Evolutionary conservation across 306 rosid species (phyloP).

Genomic region (Oemleria cerasiformis): DNA sequence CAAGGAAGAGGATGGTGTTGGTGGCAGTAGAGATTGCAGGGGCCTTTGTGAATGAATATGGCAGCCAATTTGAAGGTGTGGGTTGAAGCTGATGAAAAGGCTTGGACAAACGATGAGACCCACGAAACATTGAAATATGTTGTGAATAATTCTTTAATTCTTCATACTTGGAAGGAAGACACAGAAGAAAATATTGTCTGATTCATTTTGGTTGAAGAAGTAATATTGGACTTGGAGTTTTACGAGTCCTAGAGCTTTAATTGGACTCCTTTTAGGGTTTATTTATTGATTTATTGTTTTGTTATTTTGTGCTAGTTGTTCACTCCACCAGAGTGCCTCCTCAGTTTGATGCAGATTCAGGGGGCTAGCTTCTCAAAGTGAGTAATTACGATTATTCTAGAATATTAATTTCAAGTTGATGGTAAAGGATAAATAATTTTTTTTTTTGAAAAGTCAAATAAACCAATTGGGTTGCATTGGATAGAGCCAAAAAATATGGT

Average conservation of each 20-base stretch:
- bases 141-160: background rate
- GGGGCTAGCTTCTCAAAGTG: background rate
- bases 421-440: background rate
- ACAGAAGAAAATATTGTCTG: background rate
- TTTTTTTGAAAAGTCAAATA: background rate
- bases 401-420: background rate
- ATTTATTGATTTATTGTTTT: too few species aligned
- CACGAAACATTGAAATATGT: conserved; percentile 5
- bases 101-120: conserved; percentile 13
- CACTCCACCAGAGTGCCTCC: background rate
- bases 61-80: conserved; percentile 9
- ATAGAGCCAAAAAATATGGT: too few species aligned
- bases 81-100: background rate
- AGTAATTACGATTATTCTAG: background rate
- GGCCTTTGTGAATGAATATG: conserved; percentile 14
- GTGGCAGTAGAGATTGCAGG: conserved; percentile 10
- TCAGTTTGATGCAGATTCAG: too few species aligned
- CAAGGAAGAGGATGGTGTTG: conserved; percentile 33
- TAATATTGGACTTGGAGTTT: background rate
- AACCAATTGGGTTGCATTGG: too few species aligned
- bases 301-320: background rate
- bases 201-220: background rate
- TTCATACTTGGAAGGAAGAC: background rate
- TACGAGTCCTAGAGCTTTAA: background rate
- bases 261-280: background rate